phyloP scores from a whole-genome alignment of 2,329 filamentous ascomycete species.

The Aspergillus sp. region DNA sequence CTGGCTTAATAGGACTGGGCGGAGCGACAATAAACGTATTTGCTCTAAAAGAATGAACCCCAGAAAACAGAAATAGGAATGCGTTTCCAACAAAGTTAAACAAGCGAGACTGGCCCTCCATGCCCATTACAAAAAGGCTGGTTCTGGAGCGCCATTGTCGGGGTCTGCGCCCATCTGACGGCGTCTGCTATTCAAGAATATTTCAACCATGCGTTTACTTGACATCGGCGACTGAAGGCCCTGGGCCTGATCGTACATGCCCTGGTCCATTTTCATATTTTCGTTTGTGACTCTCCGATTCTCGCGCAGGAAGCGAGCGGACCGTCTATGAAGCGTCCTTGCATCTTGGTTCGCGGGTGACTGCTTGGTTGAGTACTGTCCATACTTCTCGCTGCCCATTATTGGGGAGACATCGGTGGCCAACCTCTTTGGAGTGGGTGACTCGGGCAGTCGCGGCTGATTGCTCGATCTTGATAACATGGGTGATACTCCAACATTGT shows the following conservation, averaged over 20 bases:
- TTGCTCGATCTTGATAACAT: conserved; percentile 26
- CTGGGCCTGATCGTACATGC: conserved; percentile 21
- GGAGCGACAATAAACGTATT: neutral
- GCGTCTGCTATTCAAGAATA: conserved; percentile 37
- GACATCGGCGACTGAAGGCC: conserved; percentile 28
- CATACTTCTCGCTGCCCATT: conserved; percentile 22
- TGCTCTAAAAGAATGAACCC: conserved; percentile 1
- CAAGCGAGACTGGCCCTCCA: neutral
- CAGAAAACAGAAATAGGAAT: neutral
- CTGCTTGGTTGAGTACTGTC: conserved; percentile 22
- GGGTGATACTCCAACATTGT: conserved; percentile 17
- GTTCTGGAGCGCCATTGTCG: conserved; percentile 17
- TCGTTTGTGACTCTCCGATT: conserved; percentile 28
- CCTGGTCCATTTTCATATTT: conserved; percentile 24
- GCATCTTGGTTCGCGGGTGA: conserved; percentile 21
- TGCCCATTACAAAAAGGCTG: conserved; percentile 27
- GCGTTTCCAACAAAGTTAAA: neutral
- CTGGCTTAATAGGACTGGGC: neutral
- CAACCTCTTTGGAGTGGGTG: conserved; percentile 30
- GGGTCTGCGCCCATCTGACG: conserved; percentile 21
- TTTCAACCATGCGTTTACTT: conserved; percentile 39
- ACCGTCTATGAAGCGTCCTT: conserved; percentile 26
- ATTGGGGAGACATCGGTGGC: conserved; percentile 16
- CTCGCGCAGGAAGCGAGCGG: conserved; percentile 25
- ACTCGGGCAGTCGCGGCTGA: conserved; percentile 23